Base-by-base conservation (phyloP, 352 stramenopile species). In the Elongisporangium prolatum region DNA sequence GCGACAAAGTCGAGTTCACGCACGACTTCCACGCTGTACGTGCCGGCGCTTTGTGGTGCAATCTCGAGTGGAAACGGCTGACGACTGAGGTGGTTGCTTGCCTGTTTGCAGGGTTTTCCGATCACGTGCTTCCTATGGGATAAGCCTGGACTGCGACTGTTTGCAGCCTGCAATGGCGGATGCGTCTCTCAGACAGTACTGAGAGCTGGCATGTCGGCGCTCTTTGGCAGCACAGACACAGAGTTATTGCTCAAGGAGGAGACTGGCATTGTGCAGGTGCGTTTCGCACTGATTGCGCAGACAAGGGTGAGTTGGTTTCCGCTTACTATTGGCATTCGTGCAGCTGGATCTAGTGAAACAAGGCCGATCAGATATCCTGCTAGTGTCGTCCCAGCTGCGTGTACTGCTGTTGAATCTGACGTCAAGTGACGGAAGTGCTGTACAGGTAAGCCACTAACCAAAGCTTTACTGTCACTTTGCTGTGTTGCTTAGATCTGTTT, bases 61-160 rank as follows among this genome's bases (percentile, higher is more conserved):
- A 14, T 47, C 14, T 21, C 17, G 13, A n/a, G 6, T 22, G 18
- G 16, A 28, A 48, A 18, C 40, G 14, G 13, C 38, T 25, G n/a
- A 17, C 16, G 47, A 2, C 18, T 54, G 50, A 24, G 21, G 11
- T 60, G n/a, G 10, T n/a, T n/a, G n/a, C 38, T 44, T 13, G 21
- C 25, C 8, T 18, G 11, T n/a, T 17, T 34, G 20, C 57, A 84
- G 74, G 80, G 86, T 2, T 93, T 93, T 40, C 74, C 82, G 6
- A 71, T 95, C 49, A 93, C 82, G 2, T 90, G 77, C 57, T 90
- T 95, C 47, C 48, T 95, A 34, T 95, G 86, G 86, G 84, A 95
- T 60, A 77, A 69, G 44, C 64, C 68, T 7, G 81, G 86, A 9
- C 56, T 73, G 24, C 77, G 86, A 18, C 70, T 95, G n/a, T 94